Percentiles rank a stretch among this genome's conserved stretches.
These are phyloP conservation scores for Isoetes taiwanensis DNA, from an alignment of 75 land plant species.

Conservation along the genomic window DNA sequence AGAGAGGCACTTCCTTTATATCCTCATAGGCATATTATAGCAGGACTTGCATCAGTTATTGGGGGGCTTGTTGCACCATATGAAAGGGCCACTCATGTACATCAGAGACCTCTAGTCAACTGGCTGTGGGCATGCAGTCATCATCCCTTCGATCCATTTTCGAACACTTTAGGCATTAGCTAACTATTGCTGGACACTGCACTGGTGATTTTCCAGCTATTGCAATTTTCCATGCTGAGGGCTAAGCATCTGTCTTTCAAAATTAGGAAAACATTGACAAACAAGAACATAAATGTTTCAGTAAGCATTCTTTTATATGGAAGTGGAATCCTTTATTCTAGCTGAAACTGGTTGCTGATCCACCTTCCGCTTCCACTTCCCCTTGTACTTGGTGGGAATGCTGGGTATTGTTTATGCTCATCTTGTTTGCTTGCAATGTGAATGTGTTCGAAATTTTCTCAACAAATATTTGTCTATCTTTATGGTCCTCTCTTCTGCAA, in stretches of 20 bases:
- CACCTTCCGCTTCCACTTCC: no score
- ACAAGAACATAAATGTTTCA: no score
- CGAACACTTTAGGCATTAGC: constrained; percentile 76
- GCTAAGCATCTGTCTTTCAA: background rate
- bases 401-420: no score
- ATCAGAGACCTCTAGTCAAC: constrained; percentile 71
- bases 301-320: no score
- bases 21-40: constrained; percentile 87
- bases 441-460: no score
- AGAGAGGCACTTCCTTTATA: constrained; percentile 49
- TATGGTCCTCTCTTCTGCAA: no score
- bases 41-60: constrained; percentile 82
- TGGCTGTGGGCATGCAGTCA: constrained; percentile 99
- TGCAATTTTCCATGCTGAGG: background rate
- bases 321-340: no score
- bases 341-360: no score
- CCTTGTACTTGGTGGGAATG: no score
- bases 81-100: constrained; percentile 85
- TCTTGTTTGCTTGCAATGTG: no score
- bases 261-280: no score
- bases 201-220: constrained; percentile 35
- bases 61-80: constrained; percentile 93
- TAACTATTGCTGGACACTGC: constrained; percentile 88
- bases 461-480: no score
- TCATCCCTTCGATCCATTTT: constrained; percentile 98